Evolutionary conservation across 2,329 filamentous ascomycete species (phyloP).

Genomic region (Aspergillus bombycis): DNA sequence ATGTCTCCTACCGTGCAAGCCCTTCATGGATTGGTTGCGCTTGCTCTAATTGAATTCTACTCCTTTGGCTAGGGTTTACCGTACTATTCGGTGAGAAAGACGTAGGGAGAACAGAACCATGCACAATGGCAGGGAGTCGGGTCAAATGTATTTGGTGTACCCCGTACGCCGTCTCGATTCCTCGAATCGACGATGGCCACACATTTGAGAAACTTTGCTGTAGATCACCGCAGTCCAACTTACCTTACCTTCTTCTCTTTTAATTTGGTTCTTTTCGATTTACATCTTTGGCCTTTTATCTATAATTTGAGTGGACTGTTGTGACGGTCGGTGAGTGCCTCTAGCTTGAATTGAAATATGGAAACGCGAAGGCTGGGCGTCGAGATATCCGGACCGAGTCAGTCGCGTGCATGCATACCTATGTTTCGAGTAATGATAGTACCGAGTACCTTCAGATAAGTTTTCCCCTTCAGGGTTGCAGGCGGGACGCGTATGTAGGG

Average conservation of each 20-base stretch:
- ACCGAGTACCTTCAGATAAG: background rate
- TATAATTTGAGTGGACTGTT: background rate
- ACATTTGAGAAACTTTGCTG: background rate
- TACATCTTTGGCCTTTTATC: background rate
- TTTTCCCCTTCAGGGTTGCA: background rate
- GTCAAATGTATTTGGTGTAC: no score
- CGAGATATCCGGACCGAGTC: background rate
- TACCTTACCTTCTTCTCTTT: background rate
- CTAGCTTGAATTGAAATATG: background rate
- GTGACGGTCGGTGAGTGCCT: background rate
- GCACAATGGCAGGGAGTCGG: background rate
- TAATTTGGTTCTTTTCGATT: background rate
- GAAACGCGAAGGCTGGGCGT: constrained; percentile 4
- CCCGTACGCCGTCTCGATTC: no score
- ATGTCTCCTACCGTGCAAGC: background rate
- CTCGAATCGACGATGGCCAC: background rate
- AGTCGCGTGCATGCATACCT: background rate
- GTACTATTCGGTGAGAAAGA: no score
- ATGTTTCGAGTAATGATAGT: background rate
- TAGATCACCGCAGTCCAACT: background rate
- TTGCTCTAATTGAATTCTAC: background rate
- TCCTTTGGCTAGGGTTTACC: background rate
- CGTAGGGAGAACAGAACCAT: background rate
- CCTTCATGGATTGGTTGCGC: background rate
- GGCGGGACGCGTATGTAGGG: background rate